These are phyloP conservation scores for Penicillium dipodomyicola DNA, from an alignment of 495 filamentous ascomycete genomes.

Conservation along the genomic window DNA sequence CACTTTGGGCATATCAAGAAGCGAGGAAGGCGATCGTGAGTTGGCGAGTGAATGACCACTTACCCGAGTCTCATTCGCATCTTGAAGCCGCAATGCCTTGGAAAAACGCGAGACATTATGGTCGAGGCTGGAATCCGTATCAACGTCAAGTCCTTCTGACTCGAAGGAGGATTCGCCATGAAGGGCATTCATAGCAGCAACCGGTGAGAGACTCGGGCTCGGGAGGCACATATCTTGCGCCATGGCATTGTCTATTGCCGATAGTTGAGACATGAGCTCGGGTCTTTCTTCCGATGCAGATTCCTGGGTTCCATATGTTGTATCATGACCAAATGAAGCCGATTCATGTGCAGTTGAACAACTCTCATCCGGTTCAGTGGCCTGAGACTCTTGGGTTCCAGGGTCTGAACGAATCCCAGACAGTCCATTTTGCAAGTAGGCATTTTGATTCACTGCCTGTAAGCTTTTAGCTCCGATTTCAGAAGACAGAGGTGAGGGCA, in stretches of 20 bases:
- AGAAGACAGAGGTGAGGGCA: slow-evolving; percentile 42
- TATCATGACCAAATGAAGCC: slow-evolving; percentile 21
- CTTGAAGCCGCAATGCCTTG: slow-evolving; percentile 23
- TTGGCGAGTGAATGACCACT: slow-evolving; percentile 13
- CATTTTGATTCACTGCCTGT: slow-evolving; percentile 13
- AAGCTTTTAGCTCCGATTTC: slow-evolving; percentile 30
- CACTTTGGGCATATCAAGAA: slow-evolving; percentile 78
- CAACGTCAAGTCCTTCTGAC: slow-evolving; percentile 43
- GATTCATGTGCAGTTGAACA: slow-evolving; percentile 18
- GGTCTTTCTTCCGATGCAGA: slow-evolving; percentile 22
- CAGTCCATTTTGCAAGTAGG: slow-evolving; percentile 17
- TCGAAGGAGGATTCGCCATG: slow-evolving; percentile 48
- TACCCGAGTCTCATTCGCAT: slow-evolving; percentile 12
- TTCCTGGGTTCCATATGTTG: slow-evolving; percentile 25
- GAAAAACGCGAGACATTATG: slow-evolving; percentile 31
- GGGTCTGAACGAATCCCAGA: slow-evolving; percentile 9
- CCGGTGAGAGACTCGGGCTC: slow-evolving; percentile 91
- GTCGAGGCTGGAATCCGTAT: slow-evolving; percentile 48
- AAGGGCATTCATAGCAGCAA: slow-evolving; percentile 69
- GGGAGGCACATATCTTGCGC: slow-evolving; percentile 88
- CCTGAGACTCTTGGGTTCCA: slow-evolving; percentile 14
- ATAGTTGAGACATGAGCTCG: slow-evolving; percentile 33
- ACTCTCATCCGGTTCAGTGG: slow-evolving; percentile 6
- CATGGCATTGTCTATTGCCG: slow-evolving; percentile 56
- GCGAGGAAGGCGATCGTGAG: slow-evolving; percentile 37